Evolutionary conservation across 352 stramenopile genomes (phyloP).

Genomic region (Bremia lactucae): DNA sequence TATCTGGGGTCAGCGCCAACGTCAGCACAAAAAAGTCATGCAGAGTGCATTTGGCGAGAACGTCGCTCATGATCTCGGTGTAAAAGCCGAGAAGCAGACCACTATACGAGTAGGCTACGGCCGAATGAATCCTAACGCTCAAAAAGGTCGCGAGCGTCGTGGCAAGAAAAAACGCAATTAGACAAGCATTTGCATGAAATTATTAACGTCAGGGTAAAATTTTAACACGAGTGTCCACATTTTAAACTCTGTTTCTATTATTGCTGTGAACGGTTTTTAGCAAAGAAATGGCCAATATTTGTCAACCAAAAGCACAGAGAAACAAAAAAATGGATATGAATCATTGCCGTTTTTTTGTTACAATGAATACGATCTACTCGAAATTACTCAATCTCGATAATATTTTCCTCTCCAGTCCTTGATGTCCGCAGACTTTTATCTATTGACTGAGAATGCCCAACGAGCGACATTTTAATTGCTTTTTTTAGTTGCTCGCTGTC

Average conservation of each 20-base stretch:
- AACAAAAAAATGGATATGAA: too few relatives aligned
- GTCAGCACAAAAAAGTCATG: conserved; percentile 86
- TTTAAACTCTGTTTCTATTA: not conserved
- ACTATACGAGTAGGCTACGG: conserved; percentile 90
- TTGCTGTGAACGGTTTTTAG: not conserved
- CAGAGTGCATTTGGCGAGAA: conserved; percentile 92
- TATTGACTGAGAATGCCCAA: not conserved
- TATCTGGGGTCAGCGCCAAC: conserved; percentile 92
- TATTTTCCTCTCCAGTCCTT: conserved; percentile 15
- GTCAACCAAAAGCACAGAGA: too few relatives aligned
- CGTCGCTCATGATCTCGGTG: conserved; percentile 88
- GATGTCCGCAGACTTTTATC: not conserved
- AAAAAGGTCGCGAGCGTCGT: conserved; percentile 92
- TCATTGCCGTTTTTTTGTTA: too few relatives aligned
- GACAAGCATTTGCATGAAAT: conserved; percentile 7
- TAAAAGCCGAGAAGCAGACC: conserved; percentile 85
- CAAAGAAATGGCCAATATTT: not conserved
- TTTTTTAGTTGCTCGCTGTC: conserved; percentile 8
- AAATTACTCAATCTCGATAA: conserved; percentile 26
- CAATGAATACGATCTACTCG: too few relatives aligned
- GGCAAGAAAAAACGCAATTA: conserved; percentile 90
- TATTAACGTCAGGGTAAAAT: too few relatives aligned
- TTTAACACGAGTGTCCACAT: too few relatives aligned
- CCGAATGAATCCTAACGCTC: conserved; percentile 93
- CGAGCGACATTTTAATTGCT: not conserved